phyloP scores from a whole-genome alignment of 139 green algal genomes.

The Eudorina sp. region DNA sequence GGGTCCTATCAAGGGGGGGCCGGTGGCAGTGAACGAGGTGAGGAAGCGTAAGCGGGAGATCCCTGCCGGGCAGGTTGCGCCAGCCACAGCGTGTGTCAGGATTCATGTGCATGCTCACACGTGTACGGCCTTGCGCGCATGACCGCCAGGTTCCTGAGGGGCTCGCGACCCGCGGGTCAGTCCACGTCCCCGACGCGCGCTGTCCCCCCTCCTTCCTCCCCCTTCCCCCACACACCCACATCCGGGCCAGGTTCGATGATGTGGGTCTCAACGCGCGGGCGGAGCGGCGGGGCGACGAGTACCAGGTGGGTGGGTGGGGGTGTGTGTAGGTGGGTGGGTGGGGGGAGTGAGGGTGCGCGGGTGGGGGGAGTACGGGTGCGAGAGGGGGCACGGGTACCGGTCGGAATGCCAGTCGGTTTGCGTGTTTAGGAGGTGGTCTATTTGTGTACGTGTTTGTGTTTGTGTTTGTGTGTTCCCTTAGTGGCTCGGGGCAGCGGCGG shows the following conservation, averaged over 20 bases:
- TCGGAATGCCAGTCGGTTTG: neutral
- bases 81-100: too few species aligned
- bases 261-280: conserved; percentile 7
- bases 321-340: too few species aligned
- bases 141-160: neutral
- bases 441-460: neutral
- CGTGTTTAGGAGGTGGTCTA: neutral
- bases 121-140: neutral
- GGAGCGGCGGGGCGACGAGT: neutral
- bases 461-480: too few species aligned
- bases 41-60: too few species aligned
- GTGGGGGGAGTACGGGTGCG: neutral
- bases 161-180: neutral
- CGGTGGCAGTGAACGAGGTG: neutral
- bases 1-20: neutral
- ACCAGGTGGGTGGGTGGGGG: neutral
- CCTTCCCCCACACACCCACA: neutral
- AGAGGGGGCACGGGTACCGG: neutral
- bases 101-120: too few species aligned
- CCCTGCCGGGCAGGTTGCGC: too few species aligned
- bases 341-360: too few species aligned
- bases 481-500: neutral
- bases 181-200: neutral
- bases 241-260: conserved; percentile 19
- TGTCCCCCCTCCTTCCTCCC: neutral